These are phyloP conservation scores for Rubroboletus pulcherrimus DNA, from an alignment of 768 basidiomycete genomes.

Conservation along the genomic window DNA sequence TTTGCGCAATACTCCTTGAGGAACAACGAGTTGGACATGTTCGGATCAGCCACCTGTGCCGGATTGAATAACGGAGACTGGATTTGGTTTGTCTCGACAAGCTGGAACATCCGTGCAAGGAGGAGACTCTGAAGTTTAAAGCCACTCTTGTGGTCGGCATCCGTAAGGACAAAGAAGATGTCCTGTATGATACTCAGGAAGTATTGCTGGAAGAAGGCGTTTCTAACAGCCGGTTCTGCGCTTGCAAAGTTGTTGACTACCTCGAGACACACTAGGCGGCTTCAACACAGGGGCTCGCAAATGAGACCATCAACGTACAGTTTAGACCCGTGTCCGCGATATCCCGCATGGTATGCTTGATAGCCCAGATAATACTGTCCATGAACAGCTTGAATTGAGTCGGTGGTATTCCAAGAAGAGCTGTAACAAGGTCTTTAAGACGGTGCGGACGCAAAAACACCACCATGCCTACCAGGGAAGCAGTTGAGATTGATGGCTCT, in stretches of 20 bases:
- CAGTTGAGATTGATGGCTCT: slow-evolving; percentile 89
- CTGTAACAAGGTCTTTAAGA: slow-evolving; percentile 26
- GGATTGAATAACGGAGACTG: slow-evolving; percentile 84
- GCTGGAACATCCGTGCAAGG: slow-evolving; percentile 90
- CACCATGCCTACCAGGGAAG: slow-evolving; percentile 79
- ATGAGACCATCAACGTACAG: slow-evolving; percentile 38
- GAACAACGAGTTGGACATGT: slow-evolving; percentile 74
- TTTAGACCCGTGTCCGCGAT: slow-evolving; percentile 90
- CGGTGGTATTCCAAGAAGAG: slow-evolving; percentile 82
- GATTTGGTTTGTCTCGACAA: slow-evolving; percentile 79
- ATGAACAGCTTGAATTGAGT: slow-evolving; percentile 95
- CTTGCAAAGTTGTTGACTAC: slow-evolving; percentile 92
- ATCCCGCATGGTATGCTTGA: slow-evolving; percentile 99
- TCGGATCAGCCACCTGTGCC: slow-evolving; percentile 61
- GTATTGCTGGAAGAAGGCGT: slow-evolving; percentile 95
- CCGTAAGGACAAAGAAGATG: slow-evolving; percentile 95
- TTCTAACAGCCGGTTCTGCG: slow-evolving; percentile 74
- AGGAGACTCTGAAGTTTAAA: slow-evolving; percentile 93
- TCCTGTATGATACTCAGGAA: slow-evolving; percentile 92
- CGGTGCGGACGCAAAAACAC: not conserved
- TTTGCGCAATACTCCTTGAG: slow-evolving; percentile 84
- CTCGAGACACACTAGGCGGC: slow-evolving; percentile 74
- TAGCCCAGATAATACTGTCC: slow-evolving; percentile 99
- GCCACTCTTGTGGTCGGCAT: slow-evolving; percentile 98
- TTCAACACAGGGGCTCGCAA: slow-evolving; percentile 4